Evolutionary conservation across 352 stramenopile genomes (phyloP).

Genomic region (Phytophthora quininea): DNA sequence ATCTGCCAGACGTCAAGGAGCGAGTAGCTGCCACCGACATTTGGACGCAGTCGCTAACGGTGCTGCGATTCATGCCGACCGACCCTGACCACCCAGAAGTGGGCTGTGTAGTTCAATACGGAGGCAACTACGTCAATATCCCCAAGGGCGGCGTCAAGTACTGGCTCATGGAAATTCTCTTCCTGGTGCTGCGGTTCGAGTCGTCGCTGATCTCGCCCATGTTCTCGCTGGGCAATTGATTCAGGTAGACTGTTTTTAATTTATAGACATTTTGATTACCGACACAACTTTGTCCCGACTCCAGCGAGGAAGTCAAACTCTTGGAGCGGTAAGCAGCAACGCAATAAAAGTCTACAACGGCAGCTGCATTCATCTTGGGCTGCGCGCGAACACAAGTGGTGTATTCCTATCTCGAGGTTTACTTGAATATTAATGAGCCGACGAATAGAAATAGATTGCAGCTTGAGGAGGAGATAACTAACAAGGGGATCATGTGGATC

Average conservation of each 20-base stretch:
- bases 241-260: slow-evolving; percentile 13
- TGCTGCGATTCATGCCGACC: slow-evolving; percentile 50
- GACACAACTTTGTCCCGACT: too few species aligned
- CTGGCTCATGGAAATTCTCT: slow-evolving; percentile 67
- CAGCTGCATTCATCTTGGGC: too few species aligned
- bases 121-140: slow-evolving; percentile 50
- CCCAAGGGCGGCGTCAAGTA: slow-evolving; percentile 45
- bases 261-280: neutral
- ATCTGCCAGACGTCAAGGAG: slow-evolving; percentile 45
- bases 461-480: too few species aligned
- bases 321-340: too few species aligned
- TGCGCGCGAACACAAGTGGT: too few species aligned
- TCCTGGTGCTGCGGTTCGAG: slow-evolving; percentile 62
- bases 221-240: slow-evolving; percentile 46
- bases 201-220: slow-evolving; percentile 52
- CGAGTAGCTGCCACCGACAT: slow-evolving; percentile 34
- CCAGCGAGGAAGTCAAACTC: too few species aligned
- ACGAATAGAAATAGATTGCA: too few species aligned
- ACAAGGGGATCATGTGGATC: too few species aligned
- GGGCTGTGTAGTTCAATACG: slow-evolving; percentile 51
- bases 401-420: too few species aligned
- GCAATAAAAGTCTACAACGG: too few species aligned
- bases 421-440: too few species aligned
- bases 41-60: slow-evolving; percentile 52
- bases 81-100: slow-evolving; percentile 30